These are phyloP conservation scores for Tetraselmis striata DNA, from an alignment of 139 green algal genomes.

Conservation along the genomic window DNA sequence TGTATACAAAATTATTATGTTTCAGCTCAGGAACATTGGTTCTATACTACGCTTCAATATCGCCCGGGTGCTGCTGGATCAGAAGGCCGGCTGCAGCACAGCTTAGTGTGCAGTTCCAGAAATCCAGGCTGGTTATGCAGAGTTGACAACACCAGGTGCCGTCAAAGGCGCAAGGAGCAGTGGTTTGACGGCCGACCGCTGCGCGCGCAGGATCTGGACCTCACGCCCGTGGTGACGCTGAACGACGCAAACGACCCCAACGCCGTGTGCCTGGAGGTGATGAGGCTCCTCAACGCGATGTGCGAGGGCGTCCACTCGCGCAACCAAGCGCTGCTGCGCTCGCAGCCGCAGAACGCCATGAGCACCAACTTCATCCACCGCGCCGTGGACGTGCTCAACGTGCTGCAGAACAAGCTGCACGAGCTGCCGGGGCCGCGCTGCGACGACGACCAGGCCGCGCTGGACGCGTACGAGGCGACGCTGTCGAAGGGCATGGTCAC, in stretches of 20 bases:
- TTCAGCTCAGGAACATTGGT: too few relatives aligned
- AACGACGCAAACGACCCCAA: background rate
- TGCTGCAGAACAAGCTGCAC: slow-evolving; percentile 12
- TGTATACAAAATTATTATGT: too few relatives aligned
- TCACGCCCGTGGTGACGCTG: background rate
- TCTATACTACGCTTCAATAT: too few relatives aligned
- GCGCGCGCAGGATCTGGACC: background rate
- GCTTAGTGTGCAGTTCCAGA: too few relatives aligned
- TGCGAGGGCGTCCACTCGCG: slow-evolving; percentile 13
- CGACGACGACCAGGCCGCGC: background rate
- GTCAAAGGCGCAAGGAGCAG: too few relatives aligned
- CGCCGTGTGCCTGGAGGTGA: background rate
- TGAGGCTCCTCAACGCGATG: slow-evolving; percentile 3
- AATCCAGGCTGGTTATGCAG: too few relatives aligned
- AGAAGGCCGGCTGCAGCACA: too few relatives aligned
- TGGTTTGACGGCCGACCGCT: too few relatives aligned
- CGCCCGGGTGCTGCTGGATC: too few relatives aligned
- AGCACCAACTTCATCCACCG: slow-evolving; percentile 18
- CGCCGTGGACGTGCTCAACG: slow-evolving; percentile 23
- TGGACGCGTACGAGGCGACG: background rate
- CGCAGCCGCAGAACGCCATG: slow-evolving; percentile 3
- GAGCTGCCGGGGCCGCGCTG: background rate
- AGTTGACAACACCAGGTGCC: too few relatives aligned
- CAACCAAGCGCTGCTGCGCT: slow-evolving; percentile 23
- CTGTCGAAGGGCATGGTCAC: slow-evolving; percentile 7